Evolutionary conservation across 148 eudicot species (phyloP).

Genomic region (Silene uniflora): DNA sequence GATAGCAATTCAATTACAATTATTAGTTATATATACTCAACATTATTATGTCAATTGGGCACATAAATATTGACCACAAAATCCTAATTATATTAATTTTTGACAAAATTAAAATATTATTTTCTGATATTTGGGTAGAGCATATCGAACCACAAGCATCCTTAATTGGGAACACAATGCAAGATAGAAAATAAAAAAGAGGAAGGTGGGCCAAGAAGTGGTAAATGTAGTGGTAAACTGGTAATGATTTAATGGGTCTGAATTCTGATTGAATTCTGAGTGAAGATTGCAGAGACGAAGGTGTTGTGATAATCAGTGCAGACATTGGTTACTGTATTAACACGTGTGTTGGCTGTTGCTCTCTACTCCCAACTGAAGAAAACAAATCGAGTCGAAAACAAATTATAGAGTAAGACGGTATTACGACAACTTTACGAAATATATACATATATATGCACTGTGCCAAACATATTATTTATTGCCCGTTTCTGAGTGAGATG

Average conservation of each 20-base stretch:
- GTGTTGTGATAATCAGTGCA: not conserved
- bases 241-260: not conserved
- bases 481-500: too few species aligned
- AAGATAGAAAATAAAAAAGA: not conserved
- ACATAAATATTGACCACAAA: too few species aligned
- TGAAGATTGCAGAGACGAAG: constrained; percentile 12
- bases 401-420: too few species aligned
- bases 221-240: not conserved
- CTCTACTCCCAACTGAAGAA: not conserved
- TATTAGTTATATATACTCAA: too few species aligned
- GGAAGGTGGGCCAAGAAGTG: constrained; percentile 1
- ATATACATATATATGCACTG: too few species aligned
- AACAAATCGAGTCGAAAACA: too few species aligned
- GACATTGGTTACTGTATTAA: not conserved
- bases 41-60: too few species aligned
- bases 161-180: not conserved
- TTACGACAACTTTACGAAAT: too few species aligned
- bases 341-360: constrained; percentile 1
- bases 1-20: too few species aligned
- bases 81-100: too few species aligned
- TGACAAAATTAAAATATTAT: too few species aligned
- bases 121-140: not conserved
- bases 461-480: too few species aligned
- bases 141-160: not conserved
- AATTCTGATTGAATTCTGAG: not conserved